Conservation (phyloP, 768 basidiomycete species). For the Mycena maculata region DNA sequence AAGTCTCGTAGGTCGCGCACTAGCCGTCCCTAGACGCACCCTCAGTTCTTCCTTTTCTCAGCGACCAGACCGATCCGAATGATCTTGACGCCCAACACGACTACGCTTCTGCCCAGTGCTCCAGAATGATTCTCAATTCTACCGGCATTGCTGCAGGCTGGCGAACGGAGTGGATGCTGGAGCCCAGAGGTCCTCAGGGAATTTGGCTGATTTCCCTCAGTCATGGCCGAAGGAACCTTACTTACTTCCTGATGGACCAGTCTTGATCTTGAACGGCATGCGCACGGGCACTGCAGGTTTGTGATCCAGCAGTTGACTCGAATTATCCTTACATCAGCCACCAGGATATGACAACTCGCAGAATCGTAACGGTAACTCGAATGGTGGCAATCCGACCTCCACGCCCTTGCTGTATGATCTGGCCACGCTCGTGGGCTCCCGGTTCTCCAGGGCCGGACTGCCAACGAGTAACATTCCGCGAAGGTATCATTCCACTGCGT, state of each 20-base stretch:
- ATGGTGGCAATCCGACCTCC: constrained; percentile 43
- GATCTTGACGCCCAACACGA: constrained; percentile 36
- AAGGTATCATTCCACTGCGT: constrained; percentile 49
- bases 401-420: constrained; percentile 45
- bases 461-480: constrained; percentile 41
- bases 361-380: constrained; percentile 43
- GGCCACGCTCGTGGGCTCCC: constrained; percentile 37
- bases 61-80: constrained; percentile 22
- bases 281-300: constrained; percentile 37
- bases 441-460: constrained; percentile 41
- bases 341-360: constrained; percentile 17
- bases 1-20: constrained; percentile 25
- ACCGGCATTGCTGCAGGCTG: constrained; percentile 42
- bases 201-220: not conserved
- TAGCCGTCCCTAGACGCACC: too few species aligned
- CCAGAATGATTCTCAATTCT: constrained; percentile 39
- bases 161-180: constrained; percentile 44
- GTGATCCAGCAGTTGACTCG: not conserved
- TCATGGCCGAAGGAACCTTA: constrained; percentile 30
- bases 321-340: not conserved
- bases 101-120: constrained; percentile 44
- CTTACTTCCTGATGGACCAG: constrained; percentile 46
- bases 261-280: constrained; percentile 44
- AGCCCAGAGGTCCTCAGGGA: constrained; percentile 30
- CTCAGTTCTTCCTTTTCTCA: not conserved